phyloP scores from a whole-genome alignment of 2,329 filamentous ascomycete species.

The Phaeoacremonium minimum region DNA sequence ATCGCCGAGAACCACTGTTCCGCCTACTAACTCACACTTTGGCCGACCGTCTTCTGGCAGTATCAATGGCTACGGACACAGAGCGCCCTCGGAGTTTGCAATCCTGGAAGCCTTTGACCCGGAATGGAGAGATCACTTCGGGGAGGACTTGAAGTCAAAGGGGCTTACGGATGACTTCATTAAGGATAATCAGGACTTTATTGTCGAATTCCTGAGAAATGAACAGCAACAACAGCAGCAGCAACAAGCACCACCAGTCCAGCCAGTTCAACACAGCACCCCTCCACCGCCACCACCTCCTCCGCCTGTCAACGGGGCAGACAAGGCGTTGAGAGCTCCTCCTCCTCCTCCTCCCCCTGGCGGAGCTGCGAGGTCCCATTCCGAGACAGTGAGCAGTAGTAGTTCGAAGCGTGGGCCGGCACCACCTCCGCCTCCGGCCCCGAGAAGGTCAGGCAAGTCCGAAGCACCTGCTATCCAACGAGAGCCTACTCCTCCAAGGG shows the following conservation, averaged over 20 bases:
- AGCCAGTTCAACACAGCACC: constrained; percentile 34
- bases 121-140: constrained; percentile 61
- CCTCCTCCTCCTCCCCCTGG: constrained; percentile 31
- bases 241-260: constrained; percentile 8
- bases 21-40: constrained; percentile 25
- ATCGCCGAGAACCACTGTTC: constrained; percentile 41
- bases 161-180: constrained; percentile 64
- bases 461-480: constrained; percentile 32
- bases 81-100: constrained; percentile 50
- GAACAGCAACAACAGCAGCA: constrained; percentile 39
- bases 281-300: constrained; percentile 30
- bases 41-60: constrained; percentile 38
- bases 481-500: constrained; percentile 59
- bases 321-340: constrained; percentile 31
- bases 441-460: constrained; percentile 52
- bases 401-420: constrained; percentile 33
- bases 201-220: constrained; percentile 58
- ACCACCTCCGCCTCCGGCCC: constrained; percentile 53
- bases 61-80: constrained; percentile 34
- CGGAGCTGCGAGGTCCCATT: constrained; percentile 16
- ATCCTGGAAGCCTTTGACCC: constrained; percentile 61
- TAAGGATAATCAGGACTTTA: constrained; percentile 64
- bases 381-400: too few species aligned
- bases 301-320: constrained; percentile 27
- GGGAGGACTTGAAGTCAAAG: constrained; percentile 57